Evolutionary conservation across 306 rosid genomes (phyloP), one percentile per base, ranked within the genome.

Genomic region (Arachis stenosperma): DNA sequence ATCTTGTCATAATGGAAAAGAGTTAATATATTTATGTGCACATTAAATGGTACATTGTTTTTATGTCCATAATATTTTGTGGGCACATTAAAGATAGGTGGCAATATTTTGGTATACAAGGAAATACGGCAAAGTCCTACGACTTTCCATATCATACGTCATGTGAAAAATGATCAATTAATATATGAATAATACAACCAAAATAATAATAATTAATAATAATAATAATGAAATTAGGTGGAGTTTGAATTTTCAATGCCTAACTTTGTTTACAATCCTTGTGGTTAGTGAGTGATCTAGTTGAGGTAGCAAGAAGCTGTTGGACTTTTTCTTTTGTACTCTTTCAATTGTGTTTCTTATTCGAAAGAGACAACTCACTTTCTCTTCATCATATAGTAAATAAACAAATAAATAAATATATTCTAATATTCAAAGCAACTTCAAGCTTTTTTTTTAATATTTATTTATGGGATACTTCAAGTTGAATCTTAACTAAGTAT

Each of bases 161-260:
- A 75, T n/a, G 59, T n/a, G 41, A 42, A 17, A 33, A 58, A 36
- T 40, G 36, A 11, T 30, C 47, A 65, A 65, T 42, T 66, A 33
- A 79, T 70, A 79, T 67, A 79, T 39, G 50, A 58, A 13, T 5
- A 10, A 7, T 48, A 13, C 54, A 12, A 48, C n/a, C 13, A 11
- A 10, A 44, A 44, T 9, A 47, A 11, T 51, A 51, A 48, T 10
- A 5, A 51, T 12, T 51, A 51, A 48, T 10, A 5, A 51, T 12
- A 10, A 51, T 8, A 33, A 42, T 76, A 17, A 40, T 76, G 22
- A 69, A 63, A 65, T 75, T 81, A 51, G 84, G 84, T 70, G 63
- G 74, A 33, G 43, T 81, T 70, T 65, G 78, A 75, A 75, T 29
- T 75, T 65, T 64, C 61, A 81, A 70, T 42, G 75, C 70, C 74